Base-by-base conservation (phyloP, 306 rosid species). In the Cucurbita moschata region DNA sequence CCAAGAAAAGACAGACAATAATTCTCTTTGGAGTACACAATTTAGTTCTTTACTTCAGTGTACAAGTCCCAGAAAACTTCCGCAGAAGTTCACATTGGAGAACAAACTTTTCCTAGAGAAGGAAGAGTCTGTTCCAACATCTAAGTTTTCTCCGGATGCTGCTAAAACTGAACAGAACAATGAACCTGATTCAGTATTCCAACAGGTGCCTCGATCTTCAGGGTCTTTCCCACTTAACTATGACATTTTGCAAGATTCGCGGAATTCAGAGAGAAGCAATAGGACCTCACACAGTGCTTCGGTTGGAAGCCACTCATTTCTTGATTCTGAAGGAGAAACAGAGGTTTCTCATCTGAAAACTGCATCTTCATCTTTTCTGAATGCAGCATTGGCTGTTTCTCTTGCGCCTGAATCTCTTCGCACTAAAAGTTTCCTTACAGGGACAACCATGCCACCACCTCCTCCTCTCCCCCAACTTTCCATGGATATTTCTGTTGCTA, bases 361-460 rank as follows among this genome's bases (percentile, higher is more conserved):
- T 67, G 77, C 21, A 68, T 16, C 59, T 69, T 62, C 53, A 46
- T 67, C 43, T 81, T 71, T 58, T 79, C 51, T 81, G 46, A 62
- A 65, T 11, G 71, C 79, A 35, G 18, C 78, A 4, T 57, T 64
- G 76, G 64, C 13, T 13, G 65, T 44, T 71, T 59, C 77, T 51
- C 59, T 18, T 13, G 71, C n/a, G 30, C 54, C 86, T 72, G 67
- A 76, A 75, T 72, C 86, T 76, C 42, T 7, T 7, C 86, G 80
- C 73, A 16, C 79, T 56, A 79, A 87, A 37, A 64, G 62, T 83
- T 70, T 14, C 66, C 18, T 77, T 16, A 49, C 81, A 81, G 81
- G 85, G 70, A 89, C 91, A 63, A 84, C 89, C 62, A 85, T 89
- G 76, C 76, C 73, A 18, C 40, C 73, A 16, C 81, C 77, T 16